phyloP scores from a whole-genome alignment of 2,329 filamentous ascomycete species.

The Trichoderma lentiforme region DNA sequence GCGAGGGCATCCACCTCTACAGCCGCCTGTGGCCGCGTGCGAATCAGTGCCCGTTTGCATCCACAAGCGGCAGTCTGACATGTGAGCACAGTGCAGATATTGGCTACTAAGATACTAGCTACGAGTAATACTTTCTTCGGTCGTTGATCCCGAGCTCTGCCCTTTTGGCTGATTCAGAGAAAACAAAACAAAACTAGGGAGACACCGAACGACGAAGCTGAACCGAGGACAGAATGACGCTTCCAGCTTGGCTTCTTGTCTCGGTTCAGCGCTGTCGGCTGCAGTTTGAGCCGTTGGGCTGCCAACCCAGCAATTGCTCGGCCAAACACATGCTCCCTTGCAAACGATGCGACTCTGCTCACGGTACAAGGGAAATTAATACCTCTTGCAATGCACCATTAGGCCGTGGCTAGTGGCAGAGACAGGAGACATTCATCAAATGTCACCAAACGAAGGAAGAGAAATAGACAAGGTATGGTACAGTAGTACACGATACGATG shows the following conservation, averaged over 20 bases:
- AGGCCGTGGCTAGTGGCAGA: not conserved
- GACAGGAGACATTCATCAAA: not conserved
- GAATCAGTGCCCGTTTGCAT: not conserved
- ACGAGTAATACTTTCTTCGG: not conserved
- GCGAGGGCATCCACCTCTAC: not conserved
- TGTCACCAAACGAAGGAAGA: not conserved
- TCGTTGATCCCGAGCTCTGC: not conserved
- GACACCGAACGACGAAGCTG: not conserved
- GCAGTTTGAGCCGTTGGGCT: constrained; percentile 2
- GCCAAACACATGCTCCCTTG: not conserved
- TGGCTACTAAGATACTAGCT: not conserved
- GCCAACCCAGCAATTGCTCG: not conserved
- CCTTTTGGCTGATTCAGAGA: not conserved
- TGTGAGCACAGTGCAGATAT: constrained; percentile 13
- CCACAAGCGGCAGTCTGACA: constrained; percentile 15
- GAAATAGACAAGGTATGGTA: not conserved
- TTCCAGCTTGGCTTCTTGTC: not conserved
- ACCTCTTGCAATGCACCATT: not conserved
- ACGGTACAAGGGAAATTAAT: constrained; percentile 2
- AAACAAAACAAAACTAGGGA: not conserved
- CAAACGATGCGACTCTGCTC: not conserved
- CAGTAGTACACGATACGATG: not conserved
- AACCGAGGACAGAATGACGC: not conserved
- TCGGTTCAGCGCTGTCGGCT: constrained; percentile 6
- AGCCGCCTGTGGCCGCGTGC: not conserved